Evolutionary conservation across 495 filamentous ascomycete genomes (phyloP).

Genomic region (Penicillium subrubescens): DNA sequence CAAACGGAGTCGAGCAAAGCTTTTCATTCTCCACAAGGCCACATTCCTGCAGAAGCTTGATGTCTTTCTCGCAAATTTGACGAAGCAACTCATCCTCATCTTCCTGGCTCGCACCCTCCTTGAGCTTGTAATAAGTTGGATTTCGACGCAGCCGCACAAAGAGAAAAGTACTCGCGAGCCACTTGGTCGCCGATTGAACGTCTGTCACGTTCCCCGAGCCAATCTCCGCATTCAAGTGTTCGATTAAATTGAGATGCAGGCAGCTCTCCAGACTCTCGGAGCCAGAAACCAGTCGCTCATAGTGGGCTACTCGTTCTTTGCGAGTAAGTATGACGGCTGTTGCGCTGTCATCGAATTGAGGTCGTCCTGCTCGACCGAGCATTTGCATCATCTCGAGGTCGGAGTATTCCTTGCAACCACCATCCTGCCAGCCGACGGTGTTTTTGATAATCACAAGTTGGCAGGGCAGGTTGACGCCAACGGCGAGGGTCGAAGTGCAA

Average conservation of each 20-base stretch:
- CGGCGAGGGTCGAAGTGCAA: constrained; percentile 91
- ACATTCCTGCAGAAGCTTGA: constrained; percentile 65
- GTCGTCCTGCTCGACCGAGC: constrained; percentile 89
- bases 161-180: constrained; percentile 87
- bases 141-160: constrained; percentile 81
- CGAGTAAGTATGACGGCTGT: constrained; percentile 87
- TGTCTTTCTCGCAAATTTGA: constrained; percentile 78
- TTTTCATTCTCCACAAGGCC: constrained; percentile 56
- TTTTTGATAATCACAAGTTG: constrained; percentile 93
- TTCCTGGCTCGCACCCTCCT: constrained; percentile 54
- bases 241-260: constrained; percentile 84
- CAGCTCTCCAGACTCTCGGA: constrained; percentile 84
- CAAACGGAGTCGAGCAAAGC: constrained; percentile 74
- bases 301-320: constrained; percentile 64
- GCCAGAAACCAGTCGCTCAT: constrained; percentile 83
- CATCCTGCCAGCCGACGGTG: constrained; percentile 71
- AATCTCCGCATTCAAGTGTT: constrained; percentile 94
- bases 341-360: constrained; percentile 87
- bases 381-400: constrained; percentile 98
- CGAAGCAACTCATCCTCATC: constrained; percentile 71
- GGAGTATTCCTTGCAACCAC: constrained; percentile 72
- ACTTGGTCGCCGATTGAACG: constrained; percentile 70
- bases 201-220: constrained; percentile 77
- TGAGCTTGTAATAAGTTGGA: constrained; percentile 75
- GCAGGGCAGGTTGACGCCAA: constrained; percentile 92